These are phyloP conservation scores for Elsinoe perseae DNA, from an alignment of 2,329 filamentous ascomycete genomes.

Conservation along the genomic window DNA sequence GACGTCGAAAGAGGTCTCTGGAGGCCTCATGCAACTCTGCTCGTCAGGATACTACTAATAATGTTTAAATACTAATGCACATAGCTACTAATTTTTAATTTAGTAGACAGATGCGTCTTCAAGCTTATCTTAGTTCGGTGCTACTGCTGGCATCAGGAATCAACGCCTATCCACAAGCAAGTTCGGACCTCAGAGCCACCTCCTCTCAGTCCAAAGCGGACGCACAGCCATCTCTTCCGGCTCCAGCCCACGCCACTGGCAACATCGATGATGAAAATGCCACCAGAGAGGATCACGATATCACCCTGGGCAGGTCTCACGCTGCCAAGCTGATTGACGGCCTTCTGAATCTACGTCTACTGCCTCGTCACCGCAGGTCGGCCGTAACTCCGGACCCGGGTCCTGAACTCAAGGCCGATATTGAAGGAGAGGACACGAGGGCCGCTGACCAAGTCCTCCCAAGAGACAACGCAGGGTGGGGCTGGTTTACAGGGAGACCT, in stretches of 20 bases:
- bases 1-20: background rate
- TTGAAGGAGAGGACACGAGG: background rate
- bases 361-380: background rate
- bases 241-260: background rate
- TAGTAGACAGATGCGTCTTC: background rate
- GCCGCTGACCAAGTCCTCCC: background rate
- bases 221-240: background rate
- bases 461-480: background rate
- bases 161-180: background rate
- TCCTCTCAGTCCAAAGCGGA: background rate
- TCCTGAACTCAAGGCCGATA: background rate
- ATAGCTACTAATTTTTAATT: background rate
- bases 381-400: background rate
- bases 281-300: background rate
- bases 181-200: background rate
- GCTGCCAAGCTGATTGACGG: background rate
- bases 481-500: background rate
- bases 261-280: background rate
- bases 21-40: background rate
- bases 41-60: background rate
- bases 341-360: background rate
- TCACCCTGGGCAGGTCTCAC: background rate
- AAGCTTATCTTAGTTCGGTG: background rate
- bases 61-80: slow-evolving; percentile 1
- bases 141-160: background rate